These are phyloP conservation scores for Pilatotrama ljubarskyi DNA, from an alignment of 768 basidiomycete genomes.

Conservation along the genomic window DNA sequence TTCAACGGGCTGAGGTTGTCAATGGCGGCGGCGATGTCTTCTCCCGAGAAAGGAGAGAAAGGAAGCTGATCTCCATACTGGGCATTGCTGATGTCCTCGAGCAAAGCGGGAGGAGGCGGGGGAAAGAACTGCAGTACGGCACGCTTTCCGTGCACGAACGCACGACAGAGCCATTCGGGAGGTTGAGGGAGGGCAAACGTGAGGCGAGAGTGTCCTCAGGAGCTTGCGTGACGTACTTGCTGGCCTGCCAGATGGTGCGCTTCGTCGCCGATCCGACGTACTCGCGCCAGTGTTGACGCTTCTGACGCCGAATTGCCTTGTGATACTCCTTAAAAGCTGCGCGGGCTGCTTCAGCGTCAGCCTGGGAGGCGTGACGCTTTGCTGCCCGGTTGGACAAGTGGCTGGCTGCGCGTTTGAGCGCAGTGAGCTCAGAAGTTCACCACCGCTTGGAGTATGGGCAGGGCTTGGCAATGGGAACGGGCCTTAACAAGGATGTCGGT, in stretches of 20 bases:
- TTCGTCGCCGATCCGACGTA: conserved; percentile 20
- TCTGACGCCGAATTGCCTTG: conserved; percentile 8
- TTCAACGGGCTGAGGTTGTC: conserved; percentile 20
- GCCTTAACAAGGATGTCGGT: no score
- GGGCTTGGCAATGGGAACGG: no score
- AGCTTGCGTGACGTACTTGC: conserved; percentile 9
- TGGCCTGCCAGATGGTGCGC: conserved; percentile 21
- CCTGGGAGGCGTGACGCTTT: background rate
- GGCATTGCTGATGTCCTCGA: conserved; percentile 3
- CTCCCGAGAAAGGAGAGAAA: conserved; percentile 8
- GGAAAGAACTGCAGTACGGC: conserved; percentile 28
- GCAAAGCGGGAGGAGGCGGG: background rate
- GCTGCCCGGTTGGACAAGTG: background rate
- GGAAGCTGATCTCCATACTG: background rate
- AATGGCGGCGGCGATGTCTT: conserved; percentile 1
- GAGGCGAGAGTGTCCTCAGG: conserved; percentile 17
- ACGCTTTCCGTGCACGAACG: conserved; percentile 25
- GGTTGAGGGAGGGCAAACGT: conserved; percentile 22
- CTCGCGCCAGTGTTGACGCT: conserved; percentile 26
- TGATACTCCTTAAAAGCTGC: conserved; percentile 5
- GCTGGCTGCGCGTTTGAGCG: no score
- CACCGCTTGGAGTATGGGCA: no score
- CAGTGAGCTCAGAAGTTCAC: no score
- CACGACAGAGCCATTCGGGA: background rate
- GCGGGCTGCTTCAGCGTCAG: background rate